Conservation (phyloP, 176 grass and related monocot genomes). For the Elymus sibiricus region DNA sequence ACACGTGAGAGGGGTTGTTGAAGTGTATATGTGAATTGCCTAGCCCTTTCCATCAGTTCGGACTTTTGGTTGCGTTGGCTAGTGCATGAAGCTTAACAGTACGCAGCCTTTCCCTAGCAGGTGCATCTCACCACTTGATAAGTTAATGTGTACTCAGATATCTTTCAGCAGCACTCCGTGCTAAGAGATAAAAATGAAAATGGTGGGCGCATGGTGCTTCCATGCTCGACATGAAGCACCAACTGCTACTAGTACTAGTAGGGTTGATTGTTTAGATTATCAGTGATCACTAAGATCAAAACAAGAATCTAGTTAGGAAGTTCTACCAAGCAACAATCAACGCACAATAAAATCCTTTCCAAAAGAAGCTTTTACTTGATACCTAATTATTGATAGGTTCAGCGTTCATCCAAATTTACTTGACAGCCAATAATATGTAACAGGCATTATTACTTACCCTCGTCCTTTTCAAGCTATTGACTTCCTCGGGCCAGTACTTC, state of each 20-base stretch:
- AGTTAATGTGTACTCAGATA: background rate
- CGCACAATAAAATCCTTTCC: background rate
- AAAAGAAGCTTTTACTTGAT: background rate
- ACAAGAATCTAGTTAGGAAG: background rate
- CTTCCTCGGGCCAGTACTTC: constrained; percentile 77
- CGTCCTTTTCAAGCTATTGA: constrained; percentile 77
- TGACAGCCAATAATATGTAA: constrained; percentile 2
- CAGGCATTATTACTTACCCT: constrained; percentile 56
- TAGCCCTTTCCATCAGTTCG: too few species aligned
- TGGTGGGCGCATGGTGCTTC: background rate
- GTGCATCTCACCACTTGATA: background rate
- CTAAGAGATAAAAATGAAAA: background rate
- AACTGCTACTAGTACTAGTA: background rate
- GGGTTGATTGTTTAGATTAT: background rate
- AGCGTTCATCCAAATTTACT: background rate
- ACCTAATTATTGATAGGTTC: background rate
- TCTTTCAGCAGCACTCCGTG: background rate
- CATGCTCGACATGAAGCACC: background rate
- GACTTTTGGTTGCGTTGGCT: too few species aligned
- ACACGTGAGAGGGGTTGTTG: too few species aligned
- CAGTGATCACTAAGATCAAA: constrained; percentile 6
- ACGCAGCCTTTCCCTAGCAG: background rate
- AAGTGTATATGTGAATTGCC: too few species aligned
- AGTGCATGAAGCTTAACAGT: too few species aligned
- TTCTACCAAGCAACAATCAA: background rate